Evolutionary conservation across 495 filamentous ascomycete genomes (phyloP).

Genomic region (Xylaria cubensis): DNA sequence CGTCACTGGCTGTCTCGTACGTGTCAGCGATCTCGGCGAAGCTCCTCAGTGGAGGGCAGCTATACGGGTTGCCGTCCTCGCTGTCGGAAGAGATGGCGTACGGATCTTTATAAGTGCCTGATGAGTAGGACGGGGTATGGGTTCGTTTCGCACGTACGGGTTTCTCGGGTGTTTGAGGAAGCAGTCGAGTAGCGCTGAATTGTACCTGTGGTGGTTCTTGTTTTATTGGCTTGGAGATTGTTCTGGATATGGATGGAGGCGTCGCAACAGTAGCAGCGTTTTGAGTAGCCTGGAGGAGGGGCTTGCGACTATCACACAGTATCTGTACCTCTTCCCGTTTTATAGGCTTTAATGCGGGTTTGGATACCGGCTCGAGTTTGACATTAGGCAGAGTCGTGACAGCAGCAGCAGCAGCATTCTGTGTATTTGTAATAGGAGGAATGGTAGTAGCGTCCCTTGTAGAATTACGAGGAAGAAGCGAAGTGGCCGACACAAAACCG

Average conservation of each 20-base stretch:
- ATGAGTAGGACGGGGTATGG: background rate
- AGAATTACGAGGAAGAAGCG: background rate
- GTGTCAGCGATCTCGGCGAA: background rate
- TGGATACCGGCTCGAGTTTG: background rate
- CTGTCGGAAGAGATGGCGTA: slow-evolving; percentile 24
- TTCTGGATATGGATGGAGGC: background rate
- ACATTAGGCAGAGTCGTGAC: background rate
- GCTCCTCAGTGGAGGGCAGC: background rate
- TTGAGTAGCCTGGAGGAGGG: background rate
- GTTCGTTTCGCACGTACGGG: background rate
- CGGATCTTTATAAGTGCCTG: slow-evolving; percentile 2
- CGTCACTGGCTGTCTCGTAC: slow-evolving; percentile 17
- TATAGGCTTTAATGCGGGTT: background rate
- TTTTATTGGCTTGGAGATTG: background rate
- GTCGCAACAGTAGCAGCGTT: background rate
- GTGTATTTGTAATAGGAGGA: background rate
- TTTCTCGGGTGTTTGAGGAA: background rate
- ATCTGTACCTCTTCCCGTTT: background rate
- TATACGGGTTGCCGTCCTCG: background rate
- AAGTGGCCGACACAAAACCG: background rate
- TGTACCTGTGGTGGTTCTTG: background rate
- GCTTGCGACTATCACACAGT: background rate
- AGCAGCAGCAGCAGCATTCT: background rate
- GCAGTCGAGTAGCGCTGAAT: no score
- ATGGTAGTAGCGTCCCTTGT: background rate